Conservation (phyloP, 2,329 filamentous ascomycete genomes). For the Claviceps maximensis region DNA sequence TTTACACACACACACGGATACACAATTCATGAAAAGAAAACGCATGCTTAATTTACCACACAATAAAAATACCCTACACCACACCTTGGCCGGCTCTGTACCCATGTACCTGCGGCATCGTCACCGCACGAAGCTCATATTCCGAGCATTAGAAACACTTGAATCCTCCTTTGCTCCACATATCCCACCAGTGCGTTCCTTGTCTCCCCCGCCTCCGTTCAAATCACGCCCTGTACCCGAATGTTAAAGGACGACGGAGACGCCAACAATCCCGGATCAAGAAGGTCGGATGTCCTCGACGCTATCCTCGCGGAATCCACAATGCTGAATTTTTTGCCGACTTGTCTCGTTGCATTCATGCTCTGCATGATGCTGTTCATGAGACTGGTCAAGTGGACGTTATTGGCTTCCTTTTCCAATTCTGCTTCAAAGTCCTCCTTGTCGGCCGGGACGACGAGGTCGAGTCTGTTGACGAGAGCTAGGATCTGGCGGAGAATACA, state of each 20-base stretch:
- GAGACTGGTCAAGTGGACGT: constrained; percentile 66
- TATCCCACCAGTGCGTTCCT: too few relatives aligned
- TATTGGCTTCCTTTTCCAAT: constrained; percentile 65
- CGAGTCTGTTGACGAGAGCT: constrained; percentile 69
- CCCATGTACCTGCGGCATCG: too few relatives aligned
- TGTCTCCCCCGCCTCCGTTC: not conserved
- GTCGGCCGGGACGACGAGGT: constrained; percentile 64
- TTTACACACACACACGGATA: too few relatives aligned
- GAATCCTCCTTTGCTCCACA: too few relatives aligned
- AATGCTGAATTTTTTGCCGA: constrained; percentile 60
- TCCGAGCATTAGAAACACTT: not conserved
- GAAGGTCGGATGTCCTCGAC: constrained; percentile 8
- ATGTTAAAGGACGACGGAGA: constrained; percentile 9
- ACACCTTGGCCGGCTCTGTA: too few relatives aligned
- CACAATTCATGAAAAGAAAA: too few relatives aligned
- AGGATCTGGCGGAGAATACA: constrained; percentile 78
- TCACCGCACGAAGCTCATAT: too few relatives aligned
- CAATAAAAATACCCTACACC: too few relatives aligned
- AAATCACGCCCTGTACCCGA: not conserved
- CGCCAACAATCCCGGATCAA: constrained; percentile 10
- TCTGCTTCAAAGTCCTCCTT: constrained; percentile 53
- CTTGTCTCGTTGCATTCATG: constrained; percentile 54
- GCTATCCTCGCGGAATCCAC: constrained; percentile 31
- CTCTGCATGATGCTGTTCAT: constrained; percentile 64
- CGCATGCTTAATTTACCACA: too few relatives aligned